Percentiles rank a stretch among this genome's conserved stretches.
phyloP scores from a whole-genome alignment of 495 filamentous ascomycete genomes.

The Margaritispora aquatica region DNA sequence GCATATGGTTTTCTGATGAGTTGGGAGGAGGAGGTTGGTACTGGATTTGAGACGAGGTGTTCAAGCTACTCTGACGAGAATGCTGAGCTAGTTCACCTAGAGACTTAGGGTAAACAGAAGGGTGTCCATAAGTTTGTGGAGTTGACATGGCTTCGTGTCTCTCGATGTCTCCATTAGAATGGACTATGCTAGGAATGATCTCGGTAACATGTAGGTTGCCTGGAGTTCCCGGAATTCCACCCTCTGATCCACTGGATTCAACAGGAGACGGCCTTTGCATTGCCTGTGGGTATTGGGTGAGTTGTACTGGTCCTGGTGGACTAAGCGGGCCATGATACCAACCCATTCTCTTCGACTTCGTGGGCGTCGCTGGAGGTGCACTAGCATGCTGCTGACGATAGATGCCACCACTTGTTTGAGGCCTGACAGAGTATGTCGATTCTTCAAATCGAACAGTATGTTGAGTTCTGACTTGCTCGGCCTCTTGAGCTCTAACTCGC shows the following conservation, averaged over 20 bases:
- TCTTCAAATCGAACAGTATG: slow-evolving; percentile 41
- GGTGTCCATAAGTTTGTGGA: not conserved
- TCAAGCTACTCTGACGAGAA: too few species aligned
- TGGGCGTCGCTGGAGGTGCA: slow-evolving; percentile 41
- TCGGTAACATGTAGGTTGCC: slow-evolving; percentile 8
- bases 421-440: slow-evolving; percentile 23
- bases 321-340: slow-evolving; percentile 60
- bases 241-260: slow-evolving; percentile 67
- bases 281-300: slow-evolving; percentile 2
- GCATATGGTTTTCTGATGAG: slow-evolving; percentile 48
- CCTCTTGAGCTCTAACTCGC: slow-evolving; percentile 29
- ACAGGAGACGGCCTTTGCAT: slow-evolving; percentile 58
- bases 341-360: slow-evolving; percentile 57
- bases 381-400: slow-evolving; percentile 46
- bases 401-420: slow-evolving; percentile 20
- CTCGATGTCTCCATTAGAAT: slow-evolving; percentile 21
- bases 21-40: slow-evolving; percentile 22
- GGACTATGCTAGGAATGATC: slow-evolving; percentile 19
- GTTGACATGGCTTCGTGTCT: not conserved
- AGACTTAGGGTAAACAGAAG: too few species aligned
- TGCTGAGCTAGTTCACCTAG: too few species aligned
- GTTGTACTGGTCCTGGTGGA: not conserved
- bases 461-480: slow-evolving; percentile 32
- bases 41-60: slow-evolving; percentile 11
- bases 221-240: slow-evolving; percentile 29